phyloP scores from a whole-genome alignment of 2,329 filamentous ascomycete genomes.

The Cylindrodendrum hubeiense region DNA sequence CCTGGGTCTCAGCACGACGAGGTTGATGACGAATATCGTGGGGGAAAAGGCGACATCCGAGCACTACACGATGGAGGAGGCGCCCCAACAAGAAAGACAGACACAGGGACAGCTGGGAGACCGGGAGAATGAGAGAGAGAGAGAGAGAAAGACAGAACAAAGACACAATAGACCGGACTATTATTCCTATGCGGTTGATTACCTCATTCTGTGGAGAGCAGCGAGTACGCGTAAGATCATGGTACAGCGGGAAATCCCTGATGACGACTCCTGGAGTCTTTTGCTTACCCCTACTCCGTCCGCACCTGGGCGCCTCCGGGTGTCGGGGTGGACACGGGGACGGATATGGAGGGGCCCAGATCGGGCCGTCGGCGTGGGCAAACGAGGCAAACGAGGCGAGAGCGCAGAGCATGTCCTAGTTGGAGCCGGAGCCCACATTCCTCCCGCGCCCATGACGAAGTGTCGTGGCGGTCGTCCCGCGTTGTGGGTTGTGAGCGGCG shows the following conservation, averaged over 20 bases:
- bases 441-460: conserved; percentile 28
- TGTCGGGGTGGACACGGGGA: conserved; percentile 28
- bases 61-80: too few species aligned
- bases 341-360: conserved; percentile 18
- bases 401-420: not conserved
- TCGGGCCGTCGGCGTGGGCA: conserved; percentile 28
- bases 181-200: not conserved
- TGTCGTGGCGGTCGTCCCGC: conserved; percentile 19
- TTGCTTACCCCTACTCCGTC: not conserved
- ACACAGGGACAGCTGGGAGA: not conserved
- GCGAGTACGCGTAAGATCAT: not conserved
- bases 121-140: not conserved
- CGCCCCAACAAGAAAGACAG: not conserved
- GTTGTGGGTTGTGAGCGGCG: conserved; percentile 19
- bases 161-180: not conserved
- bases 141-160: not conserved
- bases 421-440: conserved; percentile 1
- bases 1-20: conserved; percentile 28
- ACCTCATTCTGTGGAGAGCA: conserved; percentile 1
- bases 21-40: conserved; percentile 44
- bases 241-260: not conserved
- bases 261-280: not conserved
- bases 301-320: conserved; percentile 12
- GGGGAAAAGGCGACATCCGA: conserved; percentile 42
- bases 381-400: not conserved